Conservation (phyloP, 1,284 basidiomycete genomes). For the Agroathelia rolfsii region DNA sequence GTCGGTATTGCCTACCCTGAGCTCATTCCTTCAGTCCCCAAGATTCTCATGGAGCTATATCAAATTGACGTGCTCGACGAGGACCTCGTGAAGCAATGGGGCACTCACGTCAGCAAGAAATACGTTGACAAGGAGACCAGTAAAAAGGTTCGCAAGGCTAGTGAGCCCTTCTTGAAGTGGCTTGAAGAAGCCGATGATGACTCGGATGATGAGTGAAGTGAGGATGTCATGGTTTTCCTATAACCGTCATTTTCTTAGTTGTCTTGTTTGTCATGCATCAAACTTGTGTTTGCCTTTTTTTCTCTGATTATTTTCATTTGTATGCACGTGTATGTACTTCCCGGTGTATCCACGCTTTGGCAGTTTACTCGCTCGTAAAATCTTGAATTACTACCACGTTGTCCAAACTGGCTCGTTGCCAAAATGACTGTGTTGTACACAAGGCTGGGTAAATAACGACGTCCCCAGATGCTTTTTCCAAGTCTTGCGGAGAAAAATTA, state of each 20-base stretch:
- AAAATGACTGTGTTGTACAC: too few relatives aligned
- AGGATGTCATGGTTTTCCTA: constrained; percentile 2
- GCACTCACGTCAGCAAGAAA: constrained; percentile 96
- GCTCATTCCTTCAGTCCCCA: constrained; percentile 64
- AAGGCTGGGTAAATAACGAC: too few relatives aligned
- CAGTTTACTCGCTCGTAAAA: too few relatives aligned
- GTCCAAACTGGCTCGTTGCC: too few relatives aligned
- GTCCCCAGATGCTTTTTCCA: too few relatives aligned
- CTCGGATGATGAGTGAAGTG: constrained; percentile 25
- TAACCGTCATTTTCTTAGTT: background rate
- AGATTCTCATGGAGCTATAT: constrained; percentile 93
- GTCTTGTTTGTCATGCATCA: too few relatives aligned
- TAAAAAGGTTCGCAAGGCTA: constrained; percentile 93
- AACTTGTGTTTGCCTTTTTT: too few relatives aligned
- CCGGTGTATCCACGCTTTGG: too few relatives aligned
- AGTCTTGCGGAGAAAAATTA: too few relatives aligned
- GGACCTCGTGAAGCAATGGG: constrained; percentile 86
- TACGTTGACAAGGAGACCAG: constrained; percentile 93
- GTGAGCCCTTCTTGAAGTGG: constrained; percentile 88
- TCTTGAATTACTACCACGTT: too few relatives aligned
- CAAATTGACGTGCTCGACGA: constrained; percentile 92
- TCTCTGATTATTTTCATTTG: too few relatives aligned
- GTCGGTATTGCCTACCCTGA: constrained; percentile 65
- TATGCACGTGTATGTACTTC: too few relatives aligned
- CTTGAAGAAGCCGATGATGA: constrained; percentile 38